These are phyloP conservation scores for Lipomyces japonicus DNA, from an alignment of 805 yeast genomes.

Conservation along the genomic window DNA sequence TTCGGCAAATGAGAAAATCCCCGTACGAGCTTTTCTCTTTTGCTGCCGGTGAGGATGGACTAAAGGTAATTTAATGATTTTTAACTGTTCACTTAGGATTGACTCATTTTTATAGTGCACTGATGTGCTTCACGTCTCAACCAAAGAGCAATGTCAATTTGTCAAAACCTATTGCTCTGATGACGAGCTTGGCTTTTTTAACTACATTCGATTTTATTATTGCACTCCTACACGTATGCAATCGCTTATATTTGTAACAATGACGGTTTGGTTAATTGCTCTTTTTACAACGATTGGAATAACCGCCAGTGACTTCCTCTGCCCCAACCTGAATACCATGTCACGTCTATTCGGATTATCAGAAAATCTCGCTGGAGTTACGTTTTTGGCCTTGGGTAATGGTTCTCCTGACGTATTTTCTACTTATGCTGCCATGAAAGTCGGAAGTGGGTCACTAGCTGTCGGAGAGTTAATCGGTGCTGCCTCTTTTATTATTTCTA, in stretches of 20 bases:
- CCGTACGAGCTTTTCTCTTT: constrained; percentile 7
- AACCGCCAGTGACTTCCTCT: constrained; percentile 75
- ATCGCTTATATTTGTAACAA: constrained; percentile 16
- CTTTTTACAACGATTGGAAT: constrained; percentile 66
- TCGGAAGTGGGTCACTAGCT: constrained; percentile 72
- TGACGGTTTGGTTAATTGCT: constrained; percentile 37
- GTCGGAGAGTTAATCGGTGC: constrained; percentile 91
- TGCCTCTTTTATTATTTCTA: constrained; percentile 72
- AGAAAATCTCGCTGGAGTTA: constrained; percentile 72
- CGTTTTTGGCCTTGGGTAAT: constrained; percentile 85
- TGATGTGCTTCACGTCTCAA: constrained; percentile 11
- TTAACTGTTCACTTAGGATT: neutral
- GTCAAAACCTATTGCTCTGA: constrained; percentile 24
- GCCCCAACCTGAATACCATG: constrained; percentile 70
- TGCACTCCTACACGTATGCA: constrained; percentile 18
- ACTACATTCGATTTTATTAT: constrained; percentile 29
- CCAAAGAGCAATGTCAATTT: constrained; percentile 26
- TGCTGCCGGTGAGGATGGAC: constrained; percentile 5
- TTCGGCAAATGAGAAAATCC: neutral
- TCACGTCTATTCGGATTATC: constrained; percentile 61
- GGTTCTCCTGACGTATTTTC: constrained; percentile 87
- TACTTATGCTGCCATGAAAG: constrained; percentile 74
- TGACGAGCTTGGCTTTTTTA: constrained; percentile 20
- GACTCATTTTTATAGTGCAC: constrained; percentile 10
- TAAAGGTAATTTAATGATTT: constrained; percentile 6